Evolutionary conservation across 495 filamentous ascomycete genomes (phyloP).

Genomic region (Neurospora tetrasperma): DNA sequence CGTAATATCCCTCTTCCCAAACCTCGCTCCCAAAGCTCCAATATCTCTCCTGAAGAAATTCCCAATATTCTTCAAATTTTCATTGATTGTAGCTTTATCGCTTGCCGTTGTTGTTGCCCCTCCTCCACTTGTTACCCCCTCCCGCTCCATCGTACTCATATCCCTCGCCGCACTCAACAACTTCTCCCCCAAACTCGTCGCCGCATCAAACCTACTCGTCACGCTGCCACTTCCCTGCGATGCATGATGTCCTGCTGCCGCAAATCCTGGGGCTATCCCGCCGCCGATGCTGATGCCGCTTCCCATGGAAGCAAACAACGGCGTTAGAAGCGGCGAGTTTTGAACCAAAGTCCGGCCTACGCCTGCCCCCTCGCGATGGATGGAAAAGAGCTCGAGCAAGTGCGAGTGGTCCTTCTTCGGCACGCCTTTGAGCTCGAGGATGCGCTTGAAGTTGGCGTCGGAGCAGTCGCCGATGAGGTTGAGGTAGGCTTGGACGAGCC

Average conservation of each 20-base stretch:
- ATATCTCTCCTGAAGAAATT: constrained; percentile 92
- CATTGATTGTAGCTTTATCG: constrained; percentile 59
- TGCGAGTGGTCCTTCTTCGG: constrained; percentile 70
- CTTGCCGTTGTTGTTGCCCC: constrained; percentile 27
- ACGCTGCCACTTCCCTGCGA: constrained; percentile 33
- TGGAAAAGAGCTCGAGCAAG: constrained; percentile 79
- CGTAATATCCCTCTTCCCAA: constrained; percentile 41
- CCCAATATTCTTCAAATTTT: constrained; percentile 88
- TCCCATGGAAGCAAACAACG: constrained; percentile 37
- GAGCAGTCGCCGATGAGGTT: constrained; percentile 85
- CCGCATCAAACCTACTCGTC: constrained; percentile 65
- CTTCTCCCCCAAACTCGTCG: constrained; percentile 56
- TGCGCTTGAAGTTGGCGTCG: constrained; percentile 91
- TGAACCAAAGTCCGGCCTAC: constrained; percentile 47
- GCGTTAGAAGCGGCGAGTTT: constrained; percentile 51
- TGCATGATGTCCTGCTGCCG: constrained; percentile 11
- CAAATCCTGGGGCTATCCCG: constrained; percentile 9
- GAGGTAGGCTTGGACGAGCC: constrained; percentile 91
- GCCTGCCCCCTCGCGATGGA: constrained; percentile 58
- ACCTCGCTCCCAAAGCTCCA: constrained; percentile 68
- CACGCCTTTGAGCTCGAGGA: constrained; percentile 88
- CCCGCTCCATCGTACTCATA: constrained; percentile 51
- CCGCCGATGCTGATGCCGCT: constrained; percentile 1
- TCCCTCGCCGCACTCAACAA: constrained; percentile 77
- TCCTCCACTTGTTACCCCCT: constrained; percentile 46